Base-by-base conservation (phyloP, 2,329 filamentous ascomycete species). In the Ceratocystis albifundus region DNA sequence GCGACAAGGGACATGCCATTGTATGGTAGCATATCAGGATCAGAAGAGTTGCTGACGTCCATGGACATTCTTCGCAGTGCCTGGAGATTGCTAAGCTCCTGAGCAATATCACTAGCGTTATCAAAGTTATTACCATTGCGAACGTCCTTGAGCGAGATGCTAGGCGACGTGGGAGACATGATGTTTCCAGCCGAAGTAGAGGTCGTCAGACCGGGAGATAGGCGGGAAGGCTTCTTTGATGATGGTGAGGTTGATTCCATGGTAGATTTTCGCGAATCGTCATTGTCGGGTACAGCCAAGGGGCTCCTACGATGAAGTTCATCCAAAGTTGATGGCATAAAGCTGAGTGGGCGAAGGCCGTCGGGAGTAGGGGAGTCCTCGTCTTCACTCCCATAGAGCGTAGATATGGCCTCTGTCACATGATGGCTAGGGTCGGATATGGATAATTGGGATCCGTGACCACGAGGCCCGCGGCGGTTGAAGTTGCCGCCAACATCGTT, bases 31-130 rank as follows among this genome's bases (percentile, higher is more conserved):
- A 95, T 79, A 74, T 95, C 89, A 0, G 89, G 86, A 70, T 88
- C 85, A 68, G 80, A 83, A 57, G 79, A 83, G 69, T 84, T 96
- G 77, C 77, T 84, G 71, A 96, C 89, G 74, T 95, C 92, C 91
- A 96, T 96, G 22, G 92, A 96, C 86, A 96, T 89, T 70, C 92
- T 85, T 71, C 92, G 84, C 69, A 96, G 83, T 1, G 92, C 92
- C 75, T 96, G 91, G 68, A 96, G 77, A 73, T 96, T 96, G 78
- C 88, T 95, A 71, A 96, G 78, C 77, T 96, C 92, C 76, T 96
- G 90, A 30, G 90, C 90, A 68, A 96, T 89, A 69, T 92, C 90
- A 68, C 87, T 91, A 0, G 92, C 88, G 72, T 93, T 88, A 69
- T 91, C 91, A 74, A 96, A 93, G 72, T 92, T 86, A 65, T 89